Conservation (phyloP, 2,329 filamentous ascomycete species). For the Ascochyta pisi region DNA sequence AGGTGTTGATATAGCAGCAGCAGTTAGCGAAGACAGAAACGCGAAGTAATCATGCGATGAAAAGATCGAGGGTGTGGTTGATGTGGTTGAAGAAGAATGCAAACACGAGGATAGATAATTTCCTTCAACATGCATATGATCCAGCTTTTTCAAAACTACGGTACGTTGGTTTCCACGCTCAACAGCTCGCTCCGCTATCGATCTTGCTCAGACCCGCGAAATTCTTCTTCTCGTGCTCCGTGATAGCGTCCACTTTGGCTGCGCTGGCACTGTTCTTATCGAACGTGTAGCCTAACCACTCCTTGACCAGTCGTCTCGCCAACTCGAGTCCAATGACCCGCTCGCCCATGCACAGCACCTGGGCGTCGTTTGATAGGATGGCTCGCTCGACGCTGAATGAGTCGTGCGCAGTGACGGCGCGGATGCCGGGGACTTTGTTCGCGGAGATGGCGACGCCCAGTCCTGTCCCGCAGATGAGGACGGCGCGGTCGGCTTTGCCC, state of each 20-base stretch:
- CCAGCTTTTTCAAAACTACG: too few relatives aligned
- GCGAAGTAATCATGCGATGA: too few relatives aligned
- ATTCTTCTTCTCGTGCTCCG: constrained; percentile 54
- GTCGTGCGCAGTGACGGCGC: constrained; percentile 90
- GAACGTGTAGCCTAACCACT: constrained; percentile 87
- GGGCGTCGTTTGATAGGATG: constrained; percentile 83
- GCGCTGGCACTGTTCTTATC: constrained; percentile 71
- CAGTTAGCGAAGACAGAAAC: too few relatives aligned
- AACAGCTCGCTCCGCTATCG: neutral
- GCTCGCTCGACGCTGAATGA: constrained; percentile 82
- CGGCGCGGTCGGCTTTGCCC: constrained; percentile 75
- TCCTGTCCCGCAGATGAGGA: constrained; percentile 85
- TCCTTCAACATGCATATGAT: too few relatives aligned
- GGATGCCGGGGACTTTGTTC: constrained; percentile 84
- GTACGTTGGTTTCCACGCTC: neutral
- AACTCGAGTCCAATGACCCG: constrained; percentile 82
- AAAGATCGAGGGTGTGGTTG: too few relatives aligned
- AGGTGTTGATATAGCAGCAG: too few relatives aligned
- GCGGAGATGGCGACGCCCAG: constrained; percentile 87
- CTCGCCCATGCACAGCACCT: constrained; percentile 87
- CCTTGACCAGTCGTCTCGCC: constrained; percentile 75
- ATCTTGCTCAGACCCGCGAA: constrained; percentile 32
- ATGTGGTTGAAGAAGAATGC: too few relatives aligned
- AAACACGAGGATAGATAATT: too few relatives aligned
- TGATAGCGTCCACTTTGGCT: constrained; percentile 60